Conservation (phyloP, 306 rosid genomes). For the Quercus ilex region DNA sequence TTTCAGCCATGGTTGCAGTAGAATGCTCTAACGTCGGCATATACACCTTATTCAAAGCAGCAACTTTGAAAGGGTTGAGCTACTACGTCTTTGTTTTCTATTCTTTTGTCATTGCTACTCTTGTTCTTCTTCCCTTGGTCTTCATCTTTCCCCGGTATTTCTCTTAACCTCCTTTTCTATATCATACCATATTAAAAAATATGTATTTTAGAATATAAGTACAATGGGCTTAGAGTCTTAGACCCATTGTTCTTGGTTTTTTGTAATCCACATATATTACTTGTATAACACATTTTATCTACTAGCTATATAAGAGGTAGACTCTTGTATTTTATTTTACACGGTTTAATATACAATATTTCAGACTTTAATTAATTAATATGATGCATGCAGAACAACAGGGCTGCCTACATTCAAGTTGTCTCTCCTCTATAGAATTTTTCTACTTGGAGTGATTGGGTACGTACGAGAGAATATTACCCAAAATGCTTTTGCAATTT, state of each 20-base stretch:
- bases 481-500: background rate
- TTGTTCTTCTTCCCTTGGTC: conserved; percentile 44
- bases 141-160: conserved; percentile 45
- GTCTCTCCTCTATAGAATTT: conserved; percentile 30
- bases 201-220: too few species aligned
- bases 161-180: too few species aligned
- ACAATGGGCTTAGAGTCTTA: too few species aligned
- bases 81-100: conserved; percentile 52
- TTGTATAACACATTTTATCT: too few species aligned
- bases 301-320: too few species aligned
- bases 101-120: conserved; percentile 33
- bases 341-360: too few species aligned
- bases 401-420: conserved; percentile 41
- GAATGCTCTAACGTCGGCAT: conserved; percentile 51
- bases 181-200: background rate
- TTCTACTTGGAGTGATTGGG: conserved; percentile 49
- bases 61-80: conserved; percentile 41
- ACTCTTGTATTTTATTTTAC: background rate
- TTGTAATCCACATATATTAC: too few species aligned
- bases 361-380: too few species aligned
- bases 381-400: conserved; percentile 22
- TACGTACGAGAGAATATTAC: conserved; percentile 12
- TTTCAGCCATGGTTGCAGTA: conserved; percentile 38
- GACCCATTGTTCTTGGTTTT: too few species aligned
- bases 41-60: conserved; percentile 50